Conservation (phyloP, 192 early-diverging fungal genomes). For the Tieghemiomyces parasiticus region DNA sequence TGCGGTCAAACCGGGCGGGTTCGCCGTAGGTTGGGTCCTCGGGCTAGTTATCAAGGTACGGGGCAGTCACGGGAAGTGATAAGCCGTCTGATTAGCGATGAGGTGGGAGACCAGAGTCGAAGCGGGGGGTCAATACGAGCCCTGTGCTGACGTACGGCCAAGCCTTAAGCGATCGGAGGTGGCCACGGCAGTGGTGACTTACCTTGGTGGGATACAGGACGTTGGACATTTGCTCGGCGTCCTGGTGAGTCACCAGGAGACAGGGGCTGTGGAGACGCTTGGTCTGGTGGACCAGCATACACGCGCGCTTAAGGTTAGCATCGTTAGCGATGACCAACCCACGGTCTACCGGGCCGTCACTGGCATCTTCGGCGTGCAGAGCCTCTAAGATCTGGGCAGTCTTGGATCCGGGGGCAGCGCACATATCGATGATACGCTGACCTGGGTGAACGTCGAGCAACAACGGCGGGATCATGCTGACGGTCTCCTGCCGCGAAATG, state of each 20-base stretch:
- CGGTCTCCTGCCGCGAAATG: conserved; percentile 89
- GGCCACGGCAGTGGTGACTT: no score
- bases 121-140: no score
- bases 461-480: conserved; percentile 96
- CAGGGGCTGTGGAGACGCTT: conserved; percentile 88
- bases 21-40: conserved; percentile 17
- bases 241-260: conserved; percentile 92
- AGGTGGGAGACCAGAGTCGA: no score
- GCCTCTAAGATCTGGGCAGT: conserved; percentile 85
- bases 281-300: conserved; percentile 92
- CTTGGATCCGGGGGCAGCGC: conserved; percentile 97
- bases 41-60: no score
- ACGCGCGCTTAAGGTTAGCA: conserved; percentile 73
- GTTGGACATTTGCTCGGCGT: conserved; percentile 75
- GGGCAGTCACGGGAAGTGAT: no score
- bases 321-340: conserved; percentile 97
- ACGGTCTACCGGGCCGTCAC: conserved; percentile 31
- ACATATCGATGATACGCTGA: conserved; percentile 87
- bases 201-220: conserved; percentile 25
- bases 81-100: no score
- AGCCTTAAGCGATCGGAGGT: no score
- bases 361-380: conserved; percentile 48
- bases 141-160: no score
- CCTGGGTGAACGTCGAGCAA: conserved; percentile 77
- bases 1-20: conserved; percentile 90